Evolutionary conservation across 352 stramenopile genomes (phyloP), one percentile per base, ranked within the genome.

Genomic region (Phytophthora idaei): DNA sequence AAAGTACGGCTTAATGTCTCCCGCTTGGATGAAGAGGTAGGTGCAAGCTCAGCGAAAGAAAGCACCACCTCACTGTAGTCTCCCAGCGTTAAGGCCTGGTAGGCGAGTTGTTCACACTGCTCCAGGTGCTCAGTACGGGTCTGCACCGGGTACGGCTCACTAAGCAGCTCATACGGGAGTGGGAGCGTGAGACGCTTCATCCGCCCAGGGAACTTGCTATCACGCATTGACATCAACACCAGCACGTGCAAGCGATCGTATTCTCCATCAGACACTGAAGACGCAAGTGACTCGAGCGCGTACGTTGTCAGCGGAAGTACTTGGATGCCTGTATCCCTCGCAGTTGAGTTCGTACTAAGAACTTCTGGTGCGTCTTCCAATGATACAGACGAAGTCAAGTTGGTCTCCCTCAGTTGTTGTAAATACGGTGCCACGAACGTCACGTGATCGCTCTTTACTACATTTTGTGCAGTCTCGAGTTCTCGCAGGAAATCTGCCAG

Each of bases 341-440:
- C 25, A 15, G 10, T 15, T 12, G 52, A 12, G 6, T 59, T 45
- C 21, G 32, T 36, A 34, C 12, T 25, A 47, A 52, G 9, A 27
- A 61, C 39, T 25, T 58, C 39, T 46, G 41, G 42, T 47, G 46
- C 28, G 51, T 72, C 57, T 11, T 72, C 62, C 62, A 48, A 65
- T 14, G 62, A 57, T 10, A 42, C 46, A 1, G 62, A 73, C 27
- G 63, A 76, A 28, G 55, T 78, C 56, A 78, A 56, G n/a, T 76
- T 69, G 9, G 71, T 74, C 17, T 83, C 71, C 10, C 79, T 71
- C 28, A 95, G 37, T 44, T 92, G 81, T 52, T 81, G 63, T 49
- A 95, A 67, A 54, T 93, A 94, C 27, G 88, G 86, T 8, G 78
- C 80, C 5, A 95, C 81, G 46, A 95, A 89, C 14, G 85, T 73